Evolutionary conservation across 345 rosid species (phyloP).

Genomic region (Moringa oleifera): DNA sequence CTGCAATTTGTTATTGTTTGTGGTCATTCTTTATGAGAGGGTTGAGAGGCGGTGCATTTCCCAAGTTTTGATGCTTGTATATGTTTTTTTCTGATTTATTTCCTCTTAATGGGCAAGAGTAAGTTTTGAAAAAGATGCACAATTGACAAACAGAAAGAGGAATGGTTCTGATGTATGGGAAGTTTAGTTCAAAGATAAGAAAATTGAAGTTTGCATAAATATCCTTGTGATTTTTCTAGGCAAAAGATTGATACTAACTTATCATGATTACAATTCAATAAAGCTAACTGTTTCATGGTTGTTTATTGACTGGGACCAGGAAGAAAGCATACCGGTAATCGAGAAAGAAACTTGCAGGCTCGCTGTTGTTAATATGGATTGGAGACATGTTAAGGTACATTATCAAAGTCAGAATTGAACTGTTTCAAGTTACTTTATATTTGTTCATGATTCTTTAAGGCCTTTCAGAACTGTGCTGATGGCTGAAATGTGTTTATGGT

Average conservation of each 20-base stretch:
- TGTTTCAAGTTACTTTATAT: not conserved
- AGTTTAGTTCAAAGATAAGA: not conserved
- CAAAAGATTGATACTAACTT: not conserved
- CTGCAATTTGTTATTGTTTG: too few relatives aligned
- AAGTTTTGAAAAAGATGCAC: not conserved
- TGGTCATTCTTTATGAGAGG: too few relatives aligned
- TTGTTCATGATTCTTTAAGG: not conserved
- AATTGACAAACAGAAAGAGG: not conserved
- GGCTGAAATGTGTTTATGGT: constrained; percentile 3
- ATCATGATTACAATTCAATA: not conserved
- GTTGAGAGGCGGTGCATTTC: too few relatives aligned
- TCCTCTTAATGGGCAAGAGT: too few relatives aligned
- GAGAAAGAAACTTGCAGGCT: constrained; percentile 76
- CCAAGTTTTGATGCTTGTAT: too few relatives aligned
- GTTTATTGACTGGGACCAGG: constrained; percentile 33
- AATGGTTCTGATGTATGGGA: not conserved
- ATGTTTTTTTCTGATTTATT: too few relatives aligned
- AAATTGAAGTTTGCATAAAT: not conserved
- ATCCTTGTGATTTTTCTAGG: too few relatives aligned
- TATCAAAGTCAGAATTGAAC: constrained; percentile 1
- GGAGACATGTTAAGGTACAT: constrained; percentile 84
- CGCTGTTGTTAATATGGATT: constrained; percentile 82
- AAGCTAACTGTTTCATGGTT: not conserved
- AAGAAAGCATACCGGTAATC: constrained; percentile 51
- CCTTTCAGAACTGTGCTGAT: not conserved